These are phyloP conservation scores for Cynara cardunculus DNA, from an alignment of 129 eudicot genomes.

Conservation along the genomic window DNA sequence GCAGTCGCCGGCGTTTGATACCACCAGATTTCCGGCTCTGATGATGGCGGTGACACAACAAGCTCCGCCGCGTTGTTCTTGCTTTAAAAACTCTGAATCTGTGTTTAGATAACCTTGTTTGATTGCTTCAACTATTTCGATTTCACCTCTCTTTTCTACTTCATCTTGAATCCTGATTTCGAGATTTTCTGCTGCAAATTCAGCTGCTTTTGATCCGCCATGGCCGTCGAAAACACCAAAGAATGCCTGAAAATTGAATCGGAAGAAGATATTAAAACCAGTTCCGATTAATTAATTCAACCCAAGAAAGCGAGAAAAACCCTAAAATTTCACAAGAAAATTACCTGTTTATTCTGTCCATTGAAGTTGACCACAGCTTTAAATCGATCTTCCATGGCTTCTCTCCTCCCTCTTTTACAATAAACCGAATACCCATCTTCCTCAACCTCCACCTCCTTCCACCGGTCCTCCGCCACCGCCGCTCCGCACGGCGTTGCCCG, in stretches of 20 bases:
- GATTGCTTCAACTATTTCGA: slow-evolving; percentile 48
- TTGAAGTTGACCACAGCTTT: slow-evolving; percentile 45
- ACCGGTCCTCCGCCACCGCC: slow-evolving; percentile 9
- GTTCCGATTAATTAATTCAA: not conserved
- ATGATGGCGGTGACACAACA: slow-evolving; percentile 85
- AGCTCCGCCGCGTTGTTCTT: slow-evolving; percentile 68
- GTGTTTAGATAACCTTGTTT: slow-evolving; percentile 63
- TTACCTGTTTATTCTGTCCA: slow-evolving; percentile 68
- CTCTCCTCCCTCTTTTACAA: slow-evolving; percentile 74
- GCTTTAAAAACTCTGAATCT: slow-evolving; percentile 60
- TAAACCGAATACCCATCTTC: slow-evolving; percentile 68
- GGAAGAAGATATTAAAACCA: slow-evolving; percentile 9
- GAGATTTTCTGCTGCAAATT: slow-evolving; percentile 64
- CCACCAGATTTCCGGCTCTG: slow-evolving; percentile 55
- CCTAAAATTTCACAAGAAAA: not conserved
- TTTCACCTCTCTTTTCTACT: slow-evolving; percentile 36
- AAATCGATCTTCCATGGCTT: slow-evolving; percentile 66
- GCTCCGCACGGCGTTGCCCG: slow-evolving; percentile 29
- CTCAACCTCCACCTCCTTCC: slow-evolving; percentile 46
- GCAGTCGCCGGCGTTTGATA: slow-evolving; percentile 90
- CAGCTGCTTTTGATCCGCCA: slow-evolving; percentile 93
- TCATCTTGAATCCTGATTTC: slow-evolving; percentile 50
- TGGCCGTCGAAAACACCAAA: slow-evolving; percentile 97
- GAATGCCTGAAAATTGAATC: slow-evolving; percentile 50
- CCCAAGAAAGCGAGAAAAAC: not conserved